Evolutionary conservation across 176 grass and related monocot species (phyloP), one percentile per base, ranked within the genome.

Genomic region (Bonia amplexicaulis): DNA sequence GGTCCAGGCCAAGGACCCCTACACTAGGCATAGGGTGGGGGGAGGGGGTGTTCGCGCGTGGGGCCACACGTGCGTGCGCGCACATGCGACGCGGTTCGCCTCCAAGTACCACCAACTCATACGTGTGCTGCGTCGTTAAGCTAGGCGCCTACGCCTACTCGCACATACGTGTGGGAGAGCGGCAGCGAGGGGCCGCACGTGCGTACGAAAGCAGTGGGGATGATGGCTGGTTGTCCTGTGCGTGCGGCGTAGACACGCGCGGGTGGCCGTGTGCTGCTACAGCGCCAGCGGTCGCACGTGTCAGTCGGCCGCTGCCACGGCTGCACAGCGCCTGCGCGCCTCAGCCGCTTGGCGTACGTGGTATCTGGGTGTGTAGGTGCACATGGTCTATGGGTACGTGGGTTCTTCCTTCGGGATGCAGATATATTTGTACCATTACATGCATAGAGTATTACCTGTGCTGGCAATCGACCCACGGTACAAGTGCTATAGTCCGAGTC

Each of bases 21-120:
- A 85, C 72, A 19, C 55, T 59, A 77, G 68, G 20, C 53, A 6
- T 39, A 6, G 61, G 10, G 10, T 5, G 2, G 35, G 11, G 46
- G 6, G 49, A 8, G 63, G 35, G 6, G 60, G 31, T 2, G 61
- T 61, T 16, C 35, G 81, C 29, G 49, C 12, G 55, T 84, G 80
- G 80, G 66, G 74, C 73, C 74, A 78, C 80, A 83, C 37, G 37
- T 41, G 31, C 80, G 80, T 78, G 85, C 33, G 57, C 33, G 57
- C 75, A 59, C 84, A 77, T 77, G 78, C 74, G 73, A 54, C 29
- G 33, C 74, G 12, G 26, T 37, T 37, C 35, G 35, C 52, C 74
- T 25, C 45, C 70, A 27, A 52, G 82, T 76, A 65, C 62, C 26
- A 66, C 39, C 73, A 16, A 78, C 51, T 10, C 83, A 16, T 54